Evolutionary conservation across 495 filamentous ascomycete species (phyloP).

Genomic region (Podospora pseudoanserina): DNA sequence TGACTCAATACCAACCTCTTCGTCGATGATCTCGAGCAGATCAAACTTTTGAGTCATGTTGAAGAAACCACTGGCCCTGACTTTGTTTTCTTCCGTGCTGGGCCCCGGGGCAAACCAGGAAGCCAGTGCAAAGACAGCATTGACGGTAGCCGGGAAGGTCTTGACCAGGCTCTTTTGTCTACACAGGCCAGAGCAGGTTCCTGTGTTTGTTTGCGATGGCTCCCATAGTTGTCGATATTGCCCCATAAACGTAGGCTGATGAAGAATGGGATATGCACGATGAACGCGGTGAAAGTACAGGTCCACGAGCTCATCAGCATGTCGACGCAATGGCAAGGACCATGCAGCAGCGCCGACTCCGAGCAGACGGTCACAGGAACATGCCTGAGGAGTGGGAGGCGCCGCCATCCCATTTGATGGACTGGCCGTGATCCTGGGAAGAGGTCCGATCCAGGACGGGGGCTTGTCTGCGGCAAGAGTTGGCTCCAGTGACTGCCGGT

Average conservation of each 20-base stretch:
- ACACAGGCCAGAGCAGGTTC: not conserved
- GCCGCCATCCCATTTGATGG: not conserved
- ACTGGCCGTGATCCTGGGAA: not conserved
- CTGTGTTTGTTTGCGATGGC: not conserved
- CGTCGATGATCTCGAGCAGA: conserved; percentile 11
- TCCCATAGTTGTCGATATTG: conserved; percentile 8
- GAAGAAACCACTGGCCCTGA: not conserved
- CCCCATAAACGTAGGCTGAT: conserved; percentile 9
- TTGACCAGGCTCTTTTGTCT: conserved; percentile 5
- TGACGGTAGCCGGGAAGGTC: conserved; percentile 6
- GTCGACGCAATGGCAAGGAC: conserved; percentile 5
- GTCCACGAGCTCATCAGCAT: conserved; percentile 7
- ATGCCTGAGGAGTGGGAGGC: not conserved
- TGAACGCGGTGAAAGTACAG: conserved; percentile 9
- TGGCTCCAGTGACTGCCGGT: not conserved
- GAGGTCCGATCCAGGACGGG: not conserved
- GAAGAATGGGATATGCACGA: conserved; percentile 8
- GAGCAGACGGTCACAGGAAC: not conserved
- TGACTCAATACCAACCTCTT: conserved; percentile 9
- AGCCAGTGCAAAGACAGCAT: conserved; percentile 11
- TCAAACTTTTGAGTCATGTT: conserved; percentile 6
- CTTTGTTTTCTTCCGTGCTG: not conserved
- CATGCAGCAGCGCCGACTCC: not conserved
- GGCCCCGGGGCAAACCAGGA: not conserved
- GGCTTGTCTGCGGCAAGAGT: not conserved